Base-by-base conservation (phyloP, 2,329 filamentous ascomycete species). In the Fusarium nodosum region DNA sequence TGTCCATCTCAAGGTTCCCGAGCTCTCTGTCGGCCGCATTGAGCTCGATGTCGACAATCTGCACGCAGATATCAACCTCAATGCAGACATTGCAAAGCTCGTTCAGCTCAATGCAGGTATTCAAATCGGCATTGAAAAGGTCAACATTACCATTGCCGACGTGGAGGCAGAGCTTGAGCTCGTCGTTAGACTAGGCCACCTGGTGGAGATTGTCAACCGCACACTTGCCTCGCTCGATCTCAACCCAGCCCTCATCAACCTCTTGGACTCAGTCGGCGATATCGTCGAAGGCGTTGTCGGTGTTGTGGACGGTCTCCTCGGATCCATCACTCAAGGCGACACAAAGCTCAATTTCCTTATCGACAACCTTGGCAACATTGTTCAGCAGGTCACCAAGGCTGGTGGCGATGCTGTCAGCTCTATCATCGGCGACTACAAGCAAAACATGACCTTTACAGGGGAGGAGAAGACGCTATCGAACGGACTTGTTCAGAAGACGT, bases 151-250 rank as follows among this genome's bases (percentile, higher is more conserved):
- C 3, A 66, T 66, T 3, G 63, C 34, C 5, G 61, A 66, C 18
- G 63, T 66, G 1, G 63, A 66, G 16, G 63, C 63, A 8, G 63
- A 66, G 31, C 63, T 66, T 15, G 63, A 66, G 45, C 63, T 66
- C 2, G 62, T 66, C 0, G 63, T 66, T 22, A 62, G 63, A 16
- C 15, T 66, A 7, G 63, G 63, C 24, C 33, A 66, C 24, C 33
- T 66, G 12, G 63, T 66, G 3, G 50, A 66, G 28, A 66, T 66
- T 34, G 63, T 66, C 18, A 66, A 66, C 36, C 61, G 63, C 4
- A 66, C 63, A 38, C 26, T 66, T 5, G 56, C 63, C 18, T 66
- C 63, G 3, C 48, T 66, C 10, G 63, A 66, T n/a, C 46, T 66
- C 2, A 66, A 66, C 20, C 63, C 63, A 1, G 63, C 63, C 12